Percentiles rank a stretch among this genome's conserved stretches.
phyloP scores from a whole-genome alignment of 2,329 filamentous ascomycete species.

The Dothideomycetidae sp. region DNA sequence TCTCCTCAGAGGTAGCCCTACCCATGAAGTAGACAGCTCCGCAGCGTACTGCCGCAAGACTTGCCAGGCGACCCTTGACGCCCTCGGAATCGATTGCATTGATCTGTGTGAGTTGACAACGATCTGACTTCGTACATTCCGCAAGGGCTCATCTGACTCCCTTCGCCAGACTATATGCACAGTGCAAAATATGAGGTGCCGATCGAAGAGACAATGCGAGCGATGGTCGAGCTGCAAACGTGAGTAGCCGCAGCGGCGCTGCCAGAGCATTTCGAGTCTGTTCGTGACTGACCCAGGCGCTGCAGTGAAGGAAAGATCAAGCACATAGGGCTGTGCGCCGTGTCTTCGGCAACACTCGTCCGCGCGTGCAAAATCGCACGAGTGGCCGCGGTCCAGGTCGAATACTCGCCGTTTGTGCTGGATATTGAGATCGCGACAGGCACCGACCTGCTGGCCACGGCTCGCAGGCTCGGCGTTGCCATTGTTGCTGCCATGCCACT shows the following conservation, averaged over 20 bases:
- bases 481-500: constrained; percentile 46
- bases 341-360: constrained; percentile 34
- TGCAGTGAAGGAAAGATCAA: constrained; percentile 41
- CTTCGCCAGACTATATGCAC: constrained; percentile 34
- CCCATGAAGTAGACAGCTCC: no score
- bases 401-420: constrained; percentile 41
- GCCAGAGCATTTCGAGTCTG: no score
- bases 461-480: constrained; percentile 42
- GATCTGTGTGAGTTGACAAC: no score
- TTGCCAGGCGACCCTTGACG: constrained; percentile 25
- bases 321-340: constrained; percentile 38
- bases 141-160: no score
- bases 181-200: constrained; percentile 30
- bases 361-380: constrained; percentile 36
- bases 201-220: constrained; percentile 31
- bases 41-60: constrained; percentile 29
- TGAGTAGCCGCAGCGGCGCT: no score
- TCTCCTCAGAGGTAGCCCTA: no score
- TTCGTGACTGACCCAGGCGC: no score
- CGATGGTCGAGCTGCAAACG: constrained; percentile 33
- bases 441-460: constrained; percentile 38
- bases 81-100: constrained; percentile 26
- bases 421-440: constrained; percentile 42
- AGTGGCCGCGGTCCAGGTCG: constrained; percentile 40
- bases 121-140: no score